Evolutionary conservation across 805 yeast genomes (phyloP), one percentile per base, ranked within the genome.

Genomic region (Lipomyces sp.): DNA sequence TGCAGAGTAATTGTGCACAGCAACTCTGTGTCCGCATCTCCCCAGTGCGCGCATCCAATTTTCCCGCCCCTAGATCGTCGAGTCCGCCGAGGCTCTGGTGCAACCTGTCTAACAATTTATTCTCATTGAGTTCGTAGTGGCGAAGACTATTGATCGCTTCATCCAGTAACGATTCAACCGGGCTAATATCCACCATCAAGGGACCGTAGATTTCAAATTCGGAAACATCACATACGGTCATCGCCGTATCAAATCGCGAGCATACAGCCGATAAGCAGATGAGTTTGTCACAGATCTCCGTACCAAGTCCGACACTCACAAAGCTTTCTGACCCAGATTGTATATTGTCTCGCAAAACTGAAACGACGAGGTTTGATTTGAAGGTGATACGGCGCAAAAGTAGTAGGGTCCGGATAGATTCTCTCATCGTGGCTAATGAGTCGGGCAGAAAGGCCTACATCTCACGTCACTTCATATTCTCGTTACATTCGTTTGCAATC

Each of bases 181-280:
- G 55, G 11, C 33, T 35, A 10, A 64, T 51, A 15, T 62, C 65
- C 29, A 45, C 56, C 8, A 55, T 8, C n/a, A 61, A 50, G 10
- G 61, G 57, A 3, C 71, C 71, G 54, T 45, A 63, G 30, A 30
- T 42, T 29, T 65, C 69, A 63, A 68, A 68, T 50, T 68, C 67
- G 15, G 42, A 15, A 4, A 65, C 54, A 10, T 56, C 51, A 34
- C 65, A 62, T 7, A 48, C n/a, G n/a, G 56, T 48, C 60, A 68
- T 62, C 13, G 56, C 59, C 6, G 63, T 30, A 4, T 53, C 30
- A 37, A 65, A 60, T 5, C 54, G 64, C 35, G 54, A 32, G 42
- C 60, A 32, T 7, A 34, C 11, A 18, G 55, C 45, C 8, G 50
- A 33, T 3, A 56, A 13, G 29, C 24, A 24, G 5, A 33, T 57